Percentiles rank a stretch among this genome's conserved stretches.
These are phyloP conservation scores for Penicillium sp. DNA, from an alignment of 2,329 filamentous ascomycete genomes.

Conservation along the genomic window DNA sequence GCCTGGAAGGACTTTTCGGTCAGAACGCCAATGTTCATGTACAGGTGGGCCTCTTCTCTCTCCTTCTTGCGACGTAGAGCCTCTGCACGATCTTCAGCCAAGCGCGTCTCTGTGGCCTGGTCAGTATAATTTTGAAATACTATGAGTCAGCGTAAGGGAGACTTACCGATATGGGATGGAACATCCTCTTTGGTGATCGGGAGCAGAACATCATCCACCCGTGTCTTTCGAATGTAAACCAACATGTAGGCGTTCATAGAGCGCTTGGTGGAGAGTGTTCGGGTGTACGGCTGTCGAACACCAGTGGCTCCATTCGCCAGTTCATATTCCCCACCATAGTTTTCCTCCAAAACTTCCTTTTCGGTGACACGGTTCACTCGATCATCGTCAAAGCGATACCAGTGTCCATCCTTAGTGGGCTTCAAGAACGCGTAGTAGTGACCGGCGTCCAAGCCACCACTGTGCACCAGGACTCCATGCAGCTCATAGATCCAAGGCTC, in stretches of 20 bases:
- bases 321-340: conserved; percentile 86
- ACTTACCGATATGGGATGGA: conserved; percentile 74
- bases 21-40: conserved; percentile 79
- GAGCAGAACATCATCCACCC: conserved; percentile 77
- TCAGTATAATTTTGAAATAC: conserved; percentile 19
- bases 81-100: conserved; percentile 78
- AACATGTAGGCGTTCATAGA: conserved; percentile 96
- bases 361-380: conserved; percentile 92
- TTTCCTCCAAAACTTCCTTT: conserved; percentile 91
- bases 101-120: conserved; percentile 58
- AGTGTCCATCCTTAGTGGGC: conserved; percentile 86
- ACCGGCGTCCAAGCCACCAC: conserved; percentile 91
- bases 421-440: conserved; percentile 99
- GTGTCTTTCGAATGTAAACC: conserved; percentile 89
- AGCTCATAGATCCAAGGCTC: conserved; percentile 90
- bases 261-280: conserved; percentile 63
- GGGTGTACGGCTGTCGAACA: conserved; percentile 64
- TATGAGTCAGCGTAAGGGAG: background rate
- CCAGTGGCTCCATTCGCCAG: conserved; percentile 57
- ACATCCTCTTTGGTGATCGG: conserved; percentile 75
- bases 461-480: conserved; percentile 94
- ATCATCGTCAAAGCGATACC: conserved; percentile 97
- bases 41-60: conserved; percentile 90
- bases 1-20: conserved; percentile 77
- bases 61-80: conserved; percentile 80